Percentiles rank a stretch among this genome's conserved stretches.
Conservation (phyloP, 1,284 basidiomycete species). For the Limonomyces culmigenus region DNA sequence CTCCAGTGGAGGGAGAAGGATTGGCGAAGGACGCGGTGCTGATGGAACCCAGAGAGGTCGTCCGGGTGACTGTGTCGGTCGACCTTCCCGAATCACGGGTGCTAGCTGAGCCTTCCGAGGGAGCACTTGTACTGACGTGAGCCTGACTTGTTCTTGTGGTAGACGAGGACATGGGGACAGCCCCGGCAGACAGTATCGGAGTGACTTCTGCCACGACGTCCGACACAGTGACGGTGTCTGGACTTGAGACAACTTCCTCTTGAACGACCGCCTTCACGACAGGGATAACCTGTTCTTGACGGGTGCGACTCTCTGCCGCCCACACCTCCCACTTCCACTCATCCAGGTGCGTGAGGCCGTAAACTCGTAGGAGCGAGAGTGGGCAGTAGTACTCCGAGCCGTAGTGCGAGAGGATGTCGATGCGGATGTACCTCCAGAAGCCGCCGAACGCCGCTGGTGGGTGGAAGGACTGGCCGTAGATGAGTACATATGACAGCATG, state of each 20-base stretch:
- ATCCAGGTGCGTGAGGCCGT: constrained; percentile 93
- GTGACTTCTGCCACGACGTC: neutral
- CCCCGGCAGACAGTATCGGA: neutral
- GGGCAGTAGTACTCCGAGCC: constrained; percentile 96
- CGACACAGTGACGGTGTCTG: neutral
- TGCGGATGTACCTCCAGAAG: constrained; percentile 87
- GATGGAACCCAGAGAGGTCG: neutral
- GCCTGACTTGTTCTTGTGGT: neutral
- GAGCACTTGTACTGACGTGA: too few species aligned
- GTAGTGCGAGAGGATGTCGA: constrained; percentile 91
- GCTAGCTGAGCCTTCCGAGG: too few species aligned
- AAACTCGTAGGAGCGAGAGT: constrained; percentile 82
- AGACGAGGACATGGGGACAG: neutral
- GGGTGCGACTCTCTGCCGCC: constrained; percentile 42
- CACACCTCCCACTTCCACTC: constrained; percentile 86
- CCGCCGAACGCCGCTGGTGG: constrained; percentile 48
- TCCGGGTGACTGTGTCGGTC: neutral
- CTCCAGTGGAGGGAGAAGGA: neutral
- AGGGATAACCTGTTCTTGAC: constrained; percentile 16
- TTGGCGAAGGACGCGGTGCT: neutral
- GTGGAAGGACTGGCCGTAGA: constrained; percentile 48
- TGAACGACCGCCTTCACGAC: neutral
- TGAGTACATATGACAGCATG: neutral
- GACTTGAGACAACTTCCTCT: too few species aligned
- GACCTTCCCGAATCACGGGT: too few species aligned